Evolutionary conservation across 2,329 filamentous ascomycete genomes (phyloP), one percentile per base, ranked within the genome.

Genomic region (Colletotrichum spaethianum): DNA sequence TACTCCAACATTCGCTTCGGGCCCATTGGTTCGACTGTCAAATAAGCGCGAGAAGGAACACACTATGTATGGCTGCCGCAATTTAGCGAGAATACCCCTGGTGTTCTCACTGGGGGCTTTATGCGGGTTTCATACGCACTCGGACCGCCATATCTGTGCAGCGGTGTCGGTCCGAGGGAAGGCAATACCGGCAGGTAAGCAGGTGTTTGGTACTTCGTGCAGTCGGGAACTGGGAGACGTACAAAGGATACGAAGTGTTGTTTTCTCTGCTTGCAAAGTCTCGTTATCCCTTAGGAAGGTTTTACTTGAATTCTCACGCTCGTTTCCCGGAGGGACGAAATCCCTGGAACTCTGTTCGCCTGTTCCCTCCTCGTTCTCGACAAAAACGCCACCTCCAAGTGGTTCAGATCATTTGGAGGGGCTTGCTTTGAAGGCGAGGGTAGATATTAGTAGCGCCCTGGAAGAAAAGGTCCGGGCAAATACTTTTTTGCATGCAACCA

Each of bases 1-100:
- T 87, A 81, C 79, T 86, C 84, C 60, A 86, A 86, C 80, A 85
- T 87, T 78, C 84, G 82, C 78, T 80, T 83, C 72, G 85, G 85
- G 11, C 80, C 84, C 38, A 82, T 86, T 74, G 81, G 82, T 67
- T 83, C 81, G 5, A 86, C 84, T 53, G 84, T 76, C 48, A 71
- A 74, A 62, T 61, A 56, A 62, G 31, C 14, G 11, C 4, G 31
- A 20, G 23, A n/a, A n/a, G 33, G 11, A 23, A 52, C 14, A 3
- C n/a, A n/a, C n/a, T n/a, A n/a, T n/a, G n/a, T 23, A 28, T 53
- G 36, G n/a, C 62, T 44, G 5, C n/a, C 7, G 33, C 33, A n/a
- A 28, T 26, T 16, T n/a, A 26, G 36, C 48, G 9, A 26, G 23
- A 33, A 20, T 20, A 20, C 12, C 60, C 46, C 46, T 42, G 33